Conservation (phyloP, 495 filamentous ascomycete genomes). For the Aspergillus conjunctus region DNA sequence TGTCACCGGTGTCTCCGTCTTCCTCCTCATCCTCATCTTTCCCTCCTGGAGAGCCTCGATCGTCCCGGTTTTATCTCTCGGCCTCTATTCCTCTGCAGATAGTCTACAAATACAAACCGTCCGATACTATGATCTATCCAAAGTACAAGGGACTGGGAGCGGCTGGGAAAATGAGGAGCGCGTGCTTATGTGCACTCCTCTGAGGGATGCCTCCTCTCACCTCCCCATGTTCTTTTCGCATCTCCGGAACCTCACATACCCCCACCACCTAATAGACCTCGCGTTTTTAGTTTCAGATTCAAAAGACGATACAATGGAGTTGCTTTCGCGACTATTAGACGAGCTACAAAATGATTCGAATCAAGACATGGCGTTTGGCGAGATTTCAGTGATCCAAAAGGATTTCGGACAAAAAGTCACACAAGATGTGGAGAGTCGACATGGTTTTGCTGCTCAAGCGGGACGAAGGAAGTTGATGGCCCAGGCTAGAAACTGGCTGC, state of each 20-base stretch:
- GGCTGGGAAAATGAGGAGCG: slow-evolving; percentile 96
- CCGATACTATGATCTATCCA: slow-evolving; percentile 92
- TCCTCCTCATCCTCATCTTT: slow-evolving; percentile 69
- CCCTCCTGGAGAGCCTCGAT: slow-evolving; percentile 71
- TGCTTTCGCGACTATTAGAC: slow-evolving; percentile 71
- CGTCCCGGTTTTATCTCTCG: slow-evolving; percentile 63
- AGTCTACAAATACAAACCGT: slow-evolving; percentile 88
- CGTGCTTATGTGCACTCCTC: slow-evolving; percentile 91
- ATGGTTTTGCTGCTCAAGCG: slow-evolving; percentile 97
- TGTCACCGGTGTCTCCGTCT: slow-evolving; percentile 49
- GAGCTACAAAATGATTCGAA: slow-evolving; percentile 81
- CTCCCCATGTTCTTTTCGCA: slow-evolving; percentile 98
- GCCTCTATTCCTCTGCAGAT: slow-evolving; percentile 65
- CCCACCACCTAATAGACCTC: slow-evolving; percentile 92
- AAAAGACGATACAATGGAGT: slow-evolving; percentile 82
- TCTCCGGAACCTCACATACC: slow-evolving; percentile 94
- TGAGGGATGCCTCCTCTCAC: slow-evolving; percentile 92
- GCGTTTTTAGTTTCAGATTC: slow-evolving; percentile 98
- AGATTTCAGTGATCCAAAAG: slow-evolving; percentile 97
- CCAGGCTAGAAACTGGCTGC: slow-evolving; percentile 94
- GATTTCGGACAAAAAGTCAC: slow-evolving; percentile 98
- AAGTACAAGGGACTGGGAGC: slow-evolving; percentile 82
- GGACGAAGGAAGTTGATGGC: slow-evolving; percentile 95
- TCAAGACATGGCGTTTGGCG: slow-evolving; percentile 81
- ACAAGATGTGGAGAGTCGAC: slow-evolving; percentile 95